Conservation (phyloP, 805 yeast genomes). For the Cephaloascus fragrans region DNA sequence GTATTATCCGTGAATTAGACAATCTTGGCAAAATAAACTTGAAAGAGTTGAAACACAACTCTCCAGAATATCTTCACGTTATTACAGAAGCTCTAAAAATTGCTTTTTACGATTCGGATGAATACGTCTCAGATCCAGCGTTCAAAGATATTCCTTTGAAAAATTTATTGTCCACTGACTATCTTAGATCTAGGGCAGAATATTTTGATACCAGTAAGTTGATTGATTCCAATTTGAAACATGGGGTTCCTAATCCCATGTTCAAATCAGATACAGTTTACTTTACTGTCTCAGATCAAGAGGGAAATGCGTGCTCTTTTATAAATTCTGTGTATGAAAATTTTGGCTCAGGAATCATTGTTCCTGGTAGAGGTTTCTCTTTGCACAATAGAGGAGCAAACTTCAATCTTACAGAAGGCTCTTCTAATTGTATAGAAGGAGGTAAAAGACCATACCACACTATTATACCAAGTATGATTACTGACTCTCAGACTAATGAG, state of each 20-base stretch:
- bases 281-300: constrained; percentile 50
- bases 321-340: constrained; percentile 64
- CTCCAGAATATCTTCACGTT: constrained; percentile 59
- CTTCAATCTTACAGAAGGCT: constrained; percentile 49
- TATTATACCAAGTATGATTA: constrained; percentile 74
- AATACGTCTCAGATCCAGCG: constrained; percentile 56
- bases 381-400: constrained; percentile 73
- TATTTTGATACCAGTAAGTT: constrained; percentile 30
- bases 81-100: constrained; percentile 65
- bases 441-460: constrained; percentile 75
- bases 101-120: constrained; percentile 68
- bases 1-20: constrained; percentile 50
- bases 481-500: constrained; percentile 32
- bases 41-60: constrained; percentile 44
- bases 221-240: constrained; percentile 31
- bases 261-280: constrained; percentile 66
- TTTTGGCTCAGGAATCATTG: constrained; percentile 65
- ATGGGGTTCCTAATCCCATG: constrained; percentile 49
- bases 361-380: constrained; percentile 55
- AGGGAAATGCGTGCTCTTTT: constrained; percentile 76
- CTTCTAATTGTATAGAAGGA: constrained; percentile 55
- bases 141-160: constrained; percentile 26
- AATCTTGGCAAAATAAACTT: constrained; percentile 30
- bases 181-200: constrained; percentile 39
- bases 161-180: constrained; percentile 35